Conservation (phyloP, 352 stramenopile genomes). For the Globisporangium camurandrum region DNA sequence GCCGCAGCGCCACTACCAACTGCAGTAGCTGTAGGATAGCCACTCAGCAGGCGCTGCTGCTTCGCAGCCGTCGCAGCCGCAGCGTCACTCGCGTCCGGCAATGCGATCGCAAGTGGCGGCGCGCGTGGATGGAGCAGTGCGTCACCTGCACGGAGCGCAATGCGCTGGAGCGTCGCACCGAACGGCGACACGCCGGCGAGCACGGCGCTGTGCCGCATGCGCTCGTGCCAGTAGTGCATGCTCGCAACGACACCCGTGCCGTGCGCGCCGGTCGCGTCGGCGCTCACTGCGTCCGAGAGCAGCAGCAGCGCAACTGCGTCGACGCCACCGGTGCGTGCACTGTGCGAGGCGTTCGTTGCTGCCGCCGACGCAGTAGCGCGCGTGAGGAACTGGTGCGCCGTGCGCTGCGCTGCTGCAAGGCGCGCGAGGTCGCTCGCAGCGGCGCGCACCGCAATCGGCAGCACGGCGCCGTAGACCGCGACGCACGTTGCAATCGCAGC, state of each 20-base stretch:
- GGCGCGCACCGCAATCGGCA: constrained; percentile 36
- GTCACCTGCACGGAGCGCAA: constrained; percentile 58
- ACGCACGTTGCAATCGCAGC: constrained; percentile 46
- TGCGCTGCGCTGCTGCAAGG: constrained; percentile 30
- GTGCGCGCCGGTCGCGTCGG: constrained; percentile 45
- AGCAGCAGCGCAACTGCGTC: constrained; percentile 44
- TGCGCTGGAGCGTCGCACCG: constrained; percentile 30
- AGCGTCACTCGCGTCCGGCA: constrained; percentile 23
- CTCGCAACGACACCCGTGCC: constrained; percentile 43
- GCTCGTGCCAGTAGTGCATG: constrained; percentile 47
- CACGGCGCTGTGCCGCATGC: constrained; percentile 10
- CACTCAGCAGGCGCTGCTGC: constrained; percentile 1
- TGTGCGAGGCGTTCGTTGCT: background rate
- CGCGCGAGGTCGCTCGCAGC: constrained; percentile 35
- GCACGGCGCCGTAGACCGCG: constrained; percentile 47
- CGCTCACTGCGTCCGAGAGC: constrained; percentile 43
- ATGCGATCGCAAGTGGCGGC: constrained; percentile 54
- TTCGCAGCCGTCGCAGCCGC: constrained; percentile 11
- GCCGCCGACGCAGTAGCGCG: background rate
- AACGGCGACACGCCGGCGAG: constrained; percentile 16
- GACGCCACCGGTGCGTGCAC: constrained; percentile 13
- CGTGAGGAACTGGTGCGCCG: constrained; percentile 14
- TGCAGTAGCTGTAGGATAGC: background rate
- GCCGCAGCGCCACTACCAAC: background rate
- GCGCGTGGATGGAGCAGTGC: constrained; percentile 64